A percentile compares a stretch with the other conserved stretches of the same genome.
Conservation (phyloP, 2,329 filamentous ascomycete species). For the Pleurostoma richardsiae region DNA sequence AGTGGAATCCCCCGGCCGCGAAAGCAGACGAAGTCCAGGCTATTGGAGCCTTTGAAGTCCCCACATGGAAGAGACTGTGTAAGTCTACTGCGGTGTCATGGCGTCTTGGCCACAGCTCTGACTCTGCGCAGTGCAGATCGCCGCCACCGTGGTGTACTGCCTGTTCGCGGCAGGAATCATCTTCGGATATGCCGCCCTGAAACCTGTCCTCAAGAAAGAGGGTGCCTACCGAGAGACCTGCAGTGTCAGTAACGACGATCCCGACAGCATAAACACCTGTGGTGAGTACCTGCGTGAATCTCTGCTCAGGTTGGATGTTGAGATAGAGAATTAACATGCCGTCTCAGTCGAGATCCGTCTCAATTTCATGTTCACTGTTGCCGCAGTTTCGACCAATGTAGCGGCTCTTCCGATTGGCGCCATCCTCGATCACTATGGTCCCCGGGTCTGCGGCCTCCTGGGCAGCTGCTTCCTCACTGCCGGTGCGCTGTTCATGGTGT, state of each 20-base stretch:
- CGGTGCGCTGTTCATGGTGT: constrained; percentile 70
- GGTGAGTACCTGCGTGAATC: no score
- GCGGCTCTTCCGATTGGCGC: constrained; percentile 81
- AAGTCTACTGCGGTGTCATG: constrained; percentile 17
- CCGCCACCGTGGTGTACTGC: constrained; percentile 31
- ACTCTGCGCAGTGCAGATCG: constrained; percentile 26
- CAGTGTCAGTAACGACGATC: constrained; percentile 17
- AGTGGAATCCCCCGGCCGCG: constrained; percentile 38
- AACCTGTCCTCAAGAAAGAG: constrained; percentile 71
- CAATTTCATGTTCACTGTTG: constrained; percentile 90
- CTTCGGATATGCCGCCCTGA: constrained; percentile 81
- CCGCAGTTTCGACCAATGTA: constrained; percentile 83
- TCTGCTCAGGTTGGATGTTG: no score
- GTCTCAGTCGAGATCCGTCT: constrained; percentile 51
- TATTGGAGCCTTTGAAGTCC: constrained; percentile 49
- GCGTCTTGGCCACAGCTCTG: background rate
- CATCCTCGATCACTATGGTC: constrained; percentile 78
- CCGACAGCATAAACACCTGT: constrained; percentile 30
- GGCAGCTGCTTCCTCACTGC: constrained; percentile 63
- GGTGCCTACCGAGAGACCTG: constrained; percentile 67
- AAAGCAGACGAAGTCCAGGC: constrained; percentile 37
- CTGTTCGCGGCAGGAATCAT: constrained; percentile 69
- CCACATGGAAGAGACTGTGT: constrained; percentile 49
- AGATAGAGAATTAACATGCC: no score
- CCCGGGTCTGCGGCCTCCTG: constrained; percentile 67